Conservation (phyloP, 108 stramenopile genomes). For the Cyclotella atomus region DNA sequence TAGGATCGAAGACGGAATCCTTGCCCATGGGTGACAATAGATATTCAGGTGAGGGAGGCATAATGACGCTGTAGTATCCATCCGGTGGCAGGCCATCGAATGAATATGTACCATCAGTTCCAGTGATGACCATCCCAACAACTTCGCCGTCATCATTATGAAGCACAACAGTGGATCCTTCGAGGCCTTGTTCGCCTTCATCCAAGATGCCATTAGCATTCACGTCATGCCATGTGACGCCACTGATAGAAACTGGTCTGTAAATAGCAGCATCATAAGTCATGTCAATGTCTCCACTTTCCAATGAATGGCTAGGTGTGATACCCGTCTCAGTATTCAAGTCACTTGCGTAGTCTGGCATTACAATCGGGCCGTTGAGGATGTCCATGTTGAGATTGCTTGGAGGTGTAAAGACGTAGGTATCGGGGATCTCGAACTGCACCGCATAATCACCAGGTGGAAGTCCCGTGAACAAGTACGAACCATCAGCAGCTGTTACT, state of each 20-base stretch:
- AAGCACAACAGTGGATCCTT: constrained; percentile 24
- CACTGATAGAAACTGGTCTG: constrained; percentile 25
- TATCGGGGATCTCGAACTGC: constrained; percentile 22
- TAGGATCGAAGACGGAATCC: constrained; percentile 31
- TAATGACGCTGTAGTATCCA: constrained; percentile 22
- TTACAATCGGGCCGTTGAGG: not conserved
- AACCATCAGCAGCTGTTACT: constrained; percentile 26
- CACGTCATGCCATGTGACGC: constrained; percentile 36
- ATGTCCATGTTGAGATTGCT: constrained; percentile 17
- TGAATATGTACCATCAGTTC: constrained; percentile 21
- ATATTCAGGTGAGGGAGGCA: constrained; percentile 32
- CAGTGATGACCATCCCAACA: constrained; percentile 1
- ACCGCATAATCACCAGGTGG: constrained; percentile 29
- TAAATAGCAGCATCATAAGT: constrained; percentile 41
- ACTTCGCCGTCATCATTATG: constrained; percentile 16
- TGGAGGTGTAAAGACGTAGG: constrained; percentile 27
- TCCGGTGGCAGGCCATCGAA: constrained; percentile 22
- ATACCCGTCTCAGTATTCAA: constrained; percentile 18
- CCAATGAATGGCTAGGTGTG: constrained; percentile 16
- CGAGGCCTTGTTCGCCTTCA: constrained; percentile 18
- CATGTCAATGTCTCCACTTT: constrained; percentile 20
- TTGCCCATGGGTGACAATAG: constrained; percentile 18
- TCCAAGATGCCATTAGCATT: constrained; percentile 33
- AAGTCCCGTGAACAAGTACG: constrained; percentile 25
- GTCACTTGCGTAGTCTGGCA: constrained; percentile 20